Conservation (phyloP, 257 asterid species). For the Solanum phureja region DNA sequence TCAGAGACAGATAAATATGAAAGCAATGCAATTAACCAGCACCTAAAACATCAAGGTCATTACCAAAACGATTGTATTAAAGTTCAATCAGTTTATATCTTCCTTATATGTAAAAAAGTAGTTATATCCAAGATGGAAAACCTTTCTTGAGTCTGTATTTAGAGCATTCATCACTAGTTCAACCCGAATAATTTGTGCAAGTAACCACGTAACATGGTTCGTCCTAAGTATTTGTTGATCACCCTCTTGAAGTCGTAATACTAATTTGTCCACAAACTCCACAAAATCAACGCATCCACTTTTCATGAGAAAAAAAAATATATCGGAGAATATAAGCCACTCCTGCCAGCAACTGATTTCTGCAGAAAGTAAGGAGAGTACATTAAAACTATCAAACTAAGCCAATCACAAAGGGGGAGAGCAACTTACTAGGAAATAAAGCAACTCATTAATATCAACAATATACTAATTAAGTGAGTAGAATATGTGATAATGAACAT, state of each 20-base stretch:
- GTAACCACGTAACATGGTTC: conserved; percentile 95
- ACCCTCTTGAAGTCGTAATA: conserved; percentile 77
- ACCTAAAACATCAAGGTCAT: neutral
- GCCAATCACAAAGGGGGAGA: neutral
- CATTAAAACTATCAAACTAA: neutral
- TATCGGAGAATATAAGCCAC: conserved; percentile 94
- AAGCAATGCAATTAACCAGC: neutral
- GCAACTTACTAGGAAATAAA: neutral
- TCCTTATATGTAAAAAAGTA: neutral
- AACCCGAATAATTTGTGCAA: conserved; percentile 92
- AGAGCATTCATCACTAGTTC: conserved; percentile 91
- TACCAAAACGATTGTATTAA: neutral
- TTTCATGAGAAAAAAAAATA: conserved; percentile 88
- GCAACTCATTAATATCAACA: neutral
- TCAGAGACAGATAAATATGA: neutral
- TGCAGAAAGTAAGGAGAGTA: conserved; percentile 24
- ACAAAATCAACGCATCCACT: conserved; percentile 96
- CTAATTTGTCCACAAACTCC: conserved; percentile 92
- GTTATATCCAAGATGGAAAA: conserved; percentile 14
- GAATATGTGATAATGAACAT: neutral
- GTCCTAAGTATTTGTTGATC: conserved; percentile 86
- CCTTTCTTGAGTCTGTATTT: conserved; percentile 83
- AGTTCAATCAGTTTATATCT: neutral
- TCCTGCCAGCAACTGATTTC: conserved; percentile 97
- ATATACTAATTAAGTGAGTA: neutral